Percentiles rank a stretch among this genome's conserved stretches.
Conservation (phyloP, 1,139 yeast genomes). For the Magnusiomyces suaveolens region DNA sequence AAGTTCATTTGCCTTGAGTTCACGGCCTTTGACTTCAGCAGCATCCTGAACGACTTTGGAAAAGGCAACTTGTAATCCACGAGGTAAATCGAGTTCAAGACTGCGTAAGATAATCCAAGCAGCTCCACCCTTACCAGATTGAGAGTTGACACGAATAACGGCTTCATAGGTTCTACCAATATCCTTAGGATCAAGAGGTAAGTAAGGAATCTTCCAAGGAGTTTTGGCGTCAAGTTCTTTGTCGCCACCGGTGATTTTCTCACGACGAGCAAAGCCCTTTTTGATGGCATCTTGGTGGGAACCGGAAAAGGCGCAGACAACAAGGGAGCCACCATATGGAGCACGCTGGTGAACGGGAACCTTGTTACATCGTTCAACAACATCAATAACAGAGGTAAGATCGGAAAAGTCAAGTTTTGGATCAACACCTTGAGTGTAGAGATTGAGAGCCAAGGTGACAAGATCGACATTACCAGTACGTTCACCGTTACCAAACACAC, state of each 20-base stretch:
- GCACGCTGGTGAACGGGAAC: conserved; percentile 89
- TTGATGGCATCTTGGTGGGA: conserved; percentile 98
- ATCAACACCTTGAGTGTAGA: conserved; percentile 87
- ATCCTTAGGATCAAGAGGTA: conserved; percentile 93
- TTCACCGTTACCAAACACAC: conserved; percentile 96
- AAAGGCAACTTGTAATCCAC: conserved; percentile 83
- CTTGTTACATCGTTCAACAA: conserved; percentile 90
- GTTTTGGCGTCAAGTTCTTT: conserved; percentile 33
- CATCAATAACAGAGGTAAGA: conserved; percentile 66
- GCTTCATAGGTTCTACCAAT: conserved; percentile 97
- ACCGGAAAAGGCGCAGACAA: conserved; percentile 93
- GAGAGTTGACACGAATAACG: conserved; percentile 93
- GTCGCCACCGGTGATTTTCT: conserved; percentile 38
- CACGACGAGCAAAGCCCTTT: conserved; percentile 73
- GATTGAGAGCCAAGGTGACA: conserved; percentile 82
- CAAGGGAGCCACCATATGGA: conserved; percentile 94
- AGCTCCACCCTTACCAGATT: conserved; percentile 97
- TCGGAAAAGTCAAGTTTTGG: conserved; percentile 86
- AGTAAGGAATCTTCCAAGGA: conserved; percentile 79
- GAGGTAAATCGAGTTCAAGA: conserved; percentile 84
- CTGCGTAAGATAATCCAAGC: conserved; percentile 91
- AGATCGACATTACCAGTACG: conserved; percentile 97
- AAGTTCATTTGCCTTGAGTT: conserved; percentile 68
- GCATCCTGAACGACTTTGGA: conserved; percentile 71
- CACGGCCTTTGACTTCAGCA: conserved; percentile 74